These are phyloP conservation scores for Aspergillus transmontanensis DNA, from an alignment of 2,329 filamentous ascomycete genomes.

Conservation along the genomic window DNA sequence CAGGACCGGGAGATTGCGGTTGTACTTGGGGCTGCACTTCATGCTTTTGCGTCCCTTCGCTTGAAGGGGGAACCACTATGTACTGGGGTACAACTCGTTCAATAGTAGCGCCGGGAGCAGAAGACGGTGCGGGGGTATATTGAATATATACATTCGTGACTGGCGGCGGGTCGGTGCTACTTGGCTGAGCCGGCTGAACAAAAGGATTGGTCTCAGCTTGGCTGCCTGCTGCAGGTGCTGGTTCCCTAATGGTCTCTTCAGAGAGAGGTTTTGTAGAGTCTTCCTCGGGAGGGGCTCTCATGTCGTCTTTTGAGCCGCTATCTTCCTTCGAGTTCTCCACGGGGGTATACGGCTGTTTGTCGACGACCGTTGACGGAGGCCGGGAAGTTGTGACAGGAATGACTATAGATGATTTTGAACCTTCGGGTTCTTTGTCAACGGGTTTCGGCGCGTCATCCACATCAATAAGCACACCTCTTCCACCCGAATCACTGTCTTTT, in stretches of 20 bases:
- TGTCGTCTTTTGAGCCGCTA: background rate
- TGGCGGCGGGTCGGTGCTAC: slow-evolving; percentile 6
- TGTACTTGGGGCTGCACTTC: slow-evolving; percentile 46
- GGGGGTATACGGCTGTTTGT: background rate
- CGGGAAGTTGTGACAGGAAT: background rate
- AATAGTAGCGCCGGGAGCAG: slow-evolving; percentile 57
- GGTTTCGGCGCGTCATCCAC: slow-evolving; percentile 18
- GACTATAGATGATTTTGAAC: slow-evolving; percentile 6
- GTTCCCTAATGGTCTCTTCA: background rate
- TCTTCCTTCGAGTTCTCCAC: background rate
- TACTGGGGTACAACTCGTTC: slow-evolving; percentile 46
- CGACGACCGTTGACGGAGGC: background rate
- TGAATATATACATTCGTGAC: slow-evolving; percentile 10
- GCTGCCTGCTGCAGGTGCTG: slow-evolving; percentile 2
- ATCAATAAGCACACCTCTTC: slow-evolving; percentile 20
- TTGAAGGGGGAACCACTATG: slow-evolving; percentile 61
- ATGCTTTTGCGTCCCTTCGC: slow-evolving; percentile 41
- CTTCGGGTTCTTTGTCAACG: background rate
- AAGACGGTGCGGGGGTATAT: slow-evolving; percentile 41
- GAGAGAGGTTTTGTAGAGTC: background rate
- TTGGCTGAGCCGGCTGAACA: slow-evolving; percentile 7
- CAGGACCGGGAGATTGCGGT: slow-evolving; percentile 54
- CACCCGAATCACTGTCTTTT: background rate
- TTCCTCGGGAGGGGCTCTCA: background rate
- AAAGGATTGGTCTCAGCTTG: slow-evolving; percentile 15